phyloP scores from a whole-genome alignment of 164 flowering plant genomes.

The Aristolochia contorta region DNA sequence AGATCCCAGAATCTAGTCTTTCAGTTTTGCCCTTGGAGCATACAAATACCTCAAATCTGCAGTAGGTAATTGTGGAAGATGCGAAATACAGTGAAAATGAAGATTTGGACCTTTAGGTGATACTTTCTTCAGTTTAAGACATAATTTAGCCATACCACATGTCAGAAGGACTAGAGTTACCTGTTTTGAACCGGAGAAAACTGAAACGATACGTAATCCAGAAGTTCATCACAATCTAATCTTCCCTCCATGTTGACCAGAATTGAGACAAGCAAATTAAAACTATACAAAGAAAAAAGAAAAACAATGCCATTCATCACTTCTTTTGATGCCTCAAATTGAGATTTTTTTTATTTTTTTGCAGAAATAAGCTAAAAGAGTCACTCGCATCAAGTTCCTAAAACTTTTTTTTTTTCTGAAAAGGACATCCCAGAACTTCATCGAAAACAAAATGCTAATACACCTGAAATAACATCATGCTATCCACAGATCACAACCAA shows the following conservation, averaged over 20 bases:
- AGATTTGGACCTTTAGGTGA: background rate
- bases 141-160: background rate
- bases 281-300: too few species aligned
- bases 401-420: background rate
- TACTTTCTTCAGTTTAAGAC: background rate
- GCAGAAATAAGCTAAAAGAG: too few species aligned
- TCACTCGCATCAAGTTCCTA: background rate
- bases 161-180: constrained; percentile 13
- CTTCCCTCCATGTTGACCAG: constrained; percentile 32
- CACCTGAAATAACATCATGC: background rate
- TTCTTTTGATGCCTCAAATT: too few species aligned
- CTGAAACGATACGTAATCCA: constrained; percentile 50
- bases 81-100: background rate
- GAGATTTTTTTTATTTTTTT: too few species aligned
- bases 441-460: background rate
- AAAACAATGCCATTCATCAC: too few species aligned
- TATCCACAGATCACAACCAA: too few species aligned
- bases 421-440: background rate
- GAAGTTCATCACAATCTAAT: constrained; percentile 23
- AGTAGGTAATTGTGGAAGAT: background rate
- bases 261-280: too few species aligned
- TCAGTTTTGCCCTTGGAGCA: constrained; percentile 33
- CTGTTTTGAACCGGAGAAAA: constrained; percentile 42
- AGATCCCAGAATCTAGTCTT: constrained; percentile 40
- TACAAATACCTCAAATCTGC: constrained; percentile 62